A percentile compares a stretch with the other conserved stretches of the same genome.
Evolutionary conservation across 192 early-diverging fungal genomes (phyloP).

Genomic region (Coemansia sp.): DNA sequence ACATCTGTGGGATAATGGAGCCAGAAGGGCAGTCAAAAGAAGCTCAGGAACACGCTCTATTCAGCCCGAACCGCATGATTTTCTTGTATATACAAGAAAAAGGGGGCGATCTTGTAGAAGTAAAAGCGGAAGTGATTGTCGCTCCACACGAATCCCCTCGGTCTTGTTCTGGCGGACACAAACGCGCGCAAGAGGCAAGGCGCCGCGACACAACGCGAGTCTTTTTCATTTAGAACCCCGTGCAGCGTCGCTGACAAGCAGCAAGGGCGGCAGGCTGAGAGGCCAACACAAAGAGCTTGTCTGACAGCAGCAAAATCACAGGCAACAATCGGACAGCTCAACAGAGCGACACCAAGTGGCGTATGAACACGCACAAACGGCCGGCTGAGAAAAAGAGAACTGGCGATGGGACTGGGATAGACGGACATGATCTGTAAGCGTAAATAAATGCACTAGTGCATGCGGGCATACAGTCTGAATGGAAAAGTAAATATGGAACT

Average conservation of each 20-base stretch:
- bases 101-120: neutral
- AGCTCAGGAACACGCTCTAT: neutral
- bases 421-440: slow-evolving; percentile 12
- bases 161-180: neutral
- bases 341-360: neutral
- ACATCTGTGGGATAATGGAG: neutral
- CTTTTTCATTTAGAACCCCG: neutral
- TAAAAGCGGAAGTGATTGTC: slow-evolving; percentile 14
- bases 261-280: neutral
- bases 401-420: neutral
- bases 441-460: slow-evolving; percentile 10
- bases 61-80: slow-evolving; percentile 9
- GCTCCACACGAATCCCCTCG: neutral
- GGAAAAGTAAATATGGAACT: neutral
- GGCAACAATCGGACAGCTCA: neutral
- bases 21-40: neutral
- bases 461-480: neutral
- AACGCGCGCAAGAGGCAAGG: neutral
- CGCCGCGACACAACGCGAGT: neutral
- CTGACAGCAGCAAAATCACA: neutral
- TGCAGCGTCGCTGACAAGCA: neutral
- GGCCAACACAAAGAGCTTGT: neutral
- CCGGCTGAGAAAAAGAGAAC: neutral
- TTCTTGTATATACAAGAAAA: slow-evolving; percentile 1
- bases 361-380: neutral